These are phyloP conservation scores for Verticillium zaregamsianum DNA, from an alignment of 2,329 filamentous ascomycete genomes.

Conservation along the genomic window DNA sequence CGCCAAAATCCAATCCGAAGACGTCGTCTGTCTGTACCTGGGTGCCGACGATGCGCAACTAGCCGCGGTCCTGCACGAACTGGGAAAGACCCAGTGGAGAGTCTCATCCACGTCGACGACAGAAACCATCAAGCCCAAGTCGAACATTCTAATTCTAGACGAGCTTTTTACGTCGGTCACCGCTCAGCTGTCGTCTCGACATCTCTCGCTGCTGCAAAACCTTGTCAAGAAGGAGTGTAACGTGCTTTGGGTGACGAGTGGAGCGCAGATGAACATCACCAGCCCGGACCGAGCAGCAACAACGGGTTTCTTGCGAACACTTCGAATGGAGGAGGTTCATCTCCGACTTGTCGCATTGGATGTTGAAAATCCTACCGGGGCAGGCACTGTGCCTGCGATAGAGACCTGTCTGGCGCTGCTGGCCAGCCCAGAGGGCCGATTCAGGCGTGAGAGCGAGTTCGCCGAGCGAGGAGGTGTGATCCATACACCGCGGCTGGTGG, in stretches of 20 bases:
- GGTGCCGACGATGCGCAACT: neutral
- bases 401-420: neutral
- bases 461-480: constrained; percentile 20
- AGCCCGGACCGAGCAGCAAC: constrained; percentile 15
- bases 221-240: constrained; percentile 12
- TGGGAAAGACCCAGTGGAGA: neutral
- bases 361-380: neutral
- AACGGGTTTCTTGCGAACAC: constrained; percentile 1
- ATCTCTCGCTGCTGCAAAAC: constrained; percentile 18
- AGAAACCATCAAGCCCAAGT: neutral
- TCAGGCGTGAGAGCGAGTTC: constrained; percentile 18
- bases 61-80: neutral
- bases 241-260: constrained; percentile 22
- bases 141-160: neutral
- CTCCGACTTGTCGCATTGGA: constrained; percentile 1
- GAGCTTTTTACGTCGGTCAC: constrained; percentile 9
- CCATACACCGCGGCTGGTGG: constrained; percentile 1
- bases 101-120: neutral
- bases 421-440: neutral
- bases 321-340: neutral
- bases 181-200: neutral
- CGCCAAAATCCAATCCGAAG: neutral
- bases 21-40: neutral
- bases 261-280: constrained; percentile 15
- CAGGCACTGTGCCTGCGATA: neutral